Evolutionary conservation across 2,329 filamentous ascomycete genomes (phyloP).

Genomic region (Lachnellula occidentalis): DNA sequence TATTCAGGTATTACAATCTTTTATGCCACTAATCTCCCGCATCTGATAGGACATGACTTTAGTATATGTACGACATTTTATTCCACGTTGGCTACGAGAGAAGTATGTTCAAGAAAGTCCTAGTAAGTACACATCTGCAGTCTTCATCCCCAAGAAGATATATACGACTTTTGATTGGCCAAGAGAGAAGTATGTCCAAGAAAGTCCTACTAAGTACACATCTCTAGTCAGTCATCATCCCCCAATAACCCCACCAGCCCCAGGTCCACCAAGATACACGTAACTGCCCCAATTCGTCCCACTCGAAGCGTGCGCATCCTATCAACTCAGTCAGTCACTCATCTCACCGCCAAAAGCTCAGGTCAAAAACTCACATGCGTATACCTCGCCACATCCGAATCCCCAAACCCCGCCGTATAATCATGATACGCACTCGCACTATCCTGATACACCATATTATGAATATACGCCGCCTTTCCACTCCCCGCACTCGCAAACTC

Average conservation of each 20-base stretch:
- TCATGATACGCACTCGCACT: not conserved
- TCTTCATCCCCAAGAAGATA: constrained; percentile 1
- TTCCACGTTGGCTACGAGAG: too few species aligned
- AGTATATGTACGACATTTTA: too few species aligned
- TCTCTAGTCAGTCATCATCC: not conserved
- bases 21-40: too few species aligned
- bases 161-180: too few species aligned
- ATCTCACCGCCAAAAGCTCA: too few species aligned
- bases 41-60: too few species aligned
- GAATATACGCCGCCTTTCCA: constrained; percentile 6
- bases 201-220: too few species aligned
- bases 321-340: too few species aligned
- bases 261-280: constrained; percentile 12
- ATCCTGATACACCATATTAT: constrained; percentile 10
- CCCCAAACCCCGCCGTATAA: constrained; percentile 4
- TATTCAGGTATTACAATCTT: too few species aligned
- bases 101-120: too few species aligned
- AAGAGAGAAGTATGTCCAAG: too few species aligned
- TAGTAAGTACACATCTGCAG: too few species aligned
- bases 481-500: constrained; percentile 2
- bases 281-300: constrained; percentile 7
- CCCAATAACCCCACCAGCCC: constrained; percentile 11
- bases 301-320: not conserved
- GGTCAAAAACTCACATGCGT: not conserved
- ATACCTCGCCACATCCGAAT: constrained; percentile 7